Conservation (phyloP, 2,329 filamentous ascomycete species). For the Phaeosphaeriaceae sp. region DNA sequence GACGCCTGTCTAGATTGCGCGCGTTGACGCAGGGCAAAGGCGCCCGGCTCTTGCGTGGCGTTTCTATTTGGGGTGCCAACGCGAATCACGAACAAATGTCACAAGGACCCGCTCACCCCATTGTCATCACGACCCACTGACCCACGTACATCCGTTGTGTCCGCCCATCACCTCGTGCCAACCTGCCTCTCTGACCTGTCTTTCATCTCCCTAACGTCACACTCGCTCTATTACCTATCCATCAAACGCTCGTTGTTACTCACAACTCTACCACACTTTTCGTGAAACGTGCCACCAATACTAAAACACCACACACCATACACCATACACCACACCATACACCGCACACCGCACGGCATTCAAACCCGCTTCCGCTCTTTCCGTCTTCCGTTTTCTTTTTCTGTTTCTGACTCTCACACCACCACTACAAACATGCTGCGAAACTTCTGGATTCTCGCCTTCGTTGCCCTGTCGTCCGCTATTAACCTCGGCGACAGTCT, state of each 20-base stretch:
- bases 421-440: conserved; percentile 35
- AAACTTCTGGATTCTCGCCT: conserved; percentile 43
- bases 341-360: conserved; percentile 2
- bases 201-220: background rate
- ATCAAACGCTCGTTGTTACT: conserved; percentile 8
- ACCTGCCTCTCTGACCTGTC: background rate
- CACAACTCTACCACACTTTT: conserved; percentile 7
- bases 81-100: background rate
- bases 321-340: no score
- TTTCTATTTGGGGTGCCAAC: background rate
- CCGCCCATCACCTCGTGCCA: background rate
- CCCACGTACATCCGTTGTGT: background rate
- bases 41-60: background rate
- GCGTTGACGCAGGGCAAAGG: background rate
- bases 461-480: conserved; percentile 40
- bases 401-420: conserved; percentile 25
- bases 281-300: conserved; percentile 30
- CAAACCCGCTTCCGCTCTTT: conserved; percentile 12
- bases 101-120: background rate
- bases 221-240: background rate
- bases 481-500: conserved; percentile 36
- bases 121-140: background rate
- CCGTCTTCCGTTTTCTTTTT: no score
- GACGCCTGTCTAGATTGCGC: conserved; percentile 1
- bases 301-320: conserved; percentile 19